These are phyloP conservation scores for Xylaria hypoxylon DNA, from an alignment of 2,329 filamentous ascomycete species.

Conservation along the genomic window DNA sequence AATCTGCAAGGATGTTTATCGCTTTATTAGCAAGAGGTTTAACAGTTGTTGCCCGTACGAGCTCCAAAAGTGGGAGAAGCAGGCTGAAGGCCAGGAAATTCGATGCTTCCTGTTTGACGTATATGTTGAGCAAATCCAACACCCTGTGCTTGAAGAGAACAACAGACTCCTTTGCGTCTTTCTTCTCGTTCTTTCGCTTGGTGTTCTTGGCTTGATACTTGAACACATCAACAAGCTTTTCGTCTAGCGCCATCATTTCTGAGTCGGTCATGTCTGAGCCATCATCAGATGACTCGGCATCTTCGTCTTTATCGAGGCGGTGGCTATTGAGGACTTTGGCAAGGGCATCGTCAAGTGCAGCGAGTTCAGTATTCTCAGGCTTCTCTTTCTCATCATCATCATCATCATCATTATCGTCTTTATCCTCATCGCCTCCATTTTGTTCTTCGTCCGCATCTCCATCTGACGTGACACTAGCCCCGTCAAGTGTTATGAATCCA, in stretches of 20 bases:
- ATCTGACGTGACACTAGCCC: conserved; percentile 56
- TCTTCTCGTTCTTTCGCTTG: conserved; percentile 84
- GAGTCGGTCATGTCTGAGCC: conserved; percentile 93
- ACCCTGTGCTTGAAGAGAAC: conserved; percentile 96
- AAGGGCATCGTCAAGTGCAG: conserved; percentile 77
- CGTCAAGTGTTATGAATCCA: conserved; percentile 54
- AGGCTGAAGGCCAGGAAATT: conserved; percentile 75
- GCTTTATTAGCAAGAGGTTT: conserved; percentile 82
- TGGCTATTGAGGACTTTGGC: conserved; percentile 82
- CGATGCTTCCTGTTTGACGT: conserved; percentile 80
- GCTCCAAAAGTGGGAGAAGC: conserved; percentile 79
- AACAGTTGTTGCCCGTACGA: conserved; percentile 80
- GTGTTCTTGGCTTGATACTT: conserved; percentile 75
- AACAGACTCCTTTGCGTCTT: conserved; percentile 88
- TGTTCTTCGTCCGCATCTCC: conserved; percentile 57
- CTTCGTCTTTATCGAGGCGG: conserved; percentile 68
- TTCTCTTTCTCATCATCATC: conserved; percentile 58
- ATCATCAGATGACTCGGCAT: conserved; percentile 67
- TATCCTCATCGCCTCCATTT: conserved; percentile 56
- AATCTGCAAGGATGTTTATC: conserved; percentile 76
- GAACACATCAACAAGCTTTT: conserved; percentile 86
- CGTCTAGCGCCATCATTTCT: conserved; percentile 91
- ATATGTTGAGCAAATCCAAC: conserved; percentile 87
- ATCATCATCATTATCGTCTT: conserved; percentile 55
- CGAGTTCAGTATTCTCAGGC: conserved; percentile 58